These are phyloP conservation scores for Sporopachydermia quercuum DNA, from an alignment of 805 yeast species.

Conservation along the genomic window DNA sequence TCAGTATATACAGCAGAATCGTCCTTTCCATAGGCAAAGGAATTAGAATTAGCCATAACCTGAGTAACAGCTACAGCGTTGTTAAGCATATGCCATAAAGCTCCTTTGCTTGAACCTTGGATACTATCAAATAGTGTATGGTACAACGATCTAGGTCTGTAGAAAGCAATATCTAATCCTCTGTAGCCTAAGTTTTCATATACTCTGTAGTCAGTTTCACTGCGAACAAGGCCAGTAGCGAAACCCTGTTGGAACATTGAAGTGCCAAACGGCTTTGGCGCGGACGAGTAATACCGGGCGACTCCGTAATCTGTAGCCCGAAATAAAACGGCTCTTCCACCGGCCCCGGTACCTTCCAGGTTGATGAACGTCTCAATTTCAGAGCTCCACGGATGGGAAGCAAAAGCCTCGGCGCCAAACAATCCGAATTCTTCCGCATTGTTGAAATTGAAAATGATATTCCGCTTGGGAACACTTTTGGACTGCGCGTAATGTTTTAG, in stretches of 20 bases:
- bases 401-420: constrained; percentile 63
- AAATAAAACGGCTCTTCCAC: constrained; percentile 70
- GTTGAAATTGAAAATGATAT: constrained; percentile 72
- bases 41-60: constrained; percentile 26
- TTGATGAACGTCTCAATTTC: constrained; percentile 55
- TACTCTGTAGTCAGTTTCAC: constrained; percentile 78
- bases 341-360: constrained; percentile 88
- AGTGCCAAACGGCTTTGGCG: constrained; percentile 53
- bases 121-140: constrained; percentile 69
- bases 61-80: constrained; percentile 47
- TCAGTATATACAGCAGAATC: constrained; percentile 48
- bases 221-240: constrained; percentile 48
- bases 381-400: constrained; percentile 57
- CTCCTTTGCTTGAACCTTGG: constrained; percentile 42
- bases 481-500: constrained; percentile 31
- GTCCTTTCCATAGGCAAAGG: constrained; percentile 12
- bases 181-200: constrained; percentile 54
- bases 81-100: constrained; percentile 76
- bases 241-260: constrained; percentile 80
- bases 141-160: constrained; percentile 67
- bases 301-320: constrained; percentile 72
- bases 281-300: constrained; percentile 37
- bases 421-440: constrained; percentile 84
- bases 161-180: constrained; percentile 85
- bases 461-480: constrained; percentile 44